phyloP scores from a whole-genome alignment of 2,329 filamentous ascomycete genomes.

The Cercospora beticola region DNA sequence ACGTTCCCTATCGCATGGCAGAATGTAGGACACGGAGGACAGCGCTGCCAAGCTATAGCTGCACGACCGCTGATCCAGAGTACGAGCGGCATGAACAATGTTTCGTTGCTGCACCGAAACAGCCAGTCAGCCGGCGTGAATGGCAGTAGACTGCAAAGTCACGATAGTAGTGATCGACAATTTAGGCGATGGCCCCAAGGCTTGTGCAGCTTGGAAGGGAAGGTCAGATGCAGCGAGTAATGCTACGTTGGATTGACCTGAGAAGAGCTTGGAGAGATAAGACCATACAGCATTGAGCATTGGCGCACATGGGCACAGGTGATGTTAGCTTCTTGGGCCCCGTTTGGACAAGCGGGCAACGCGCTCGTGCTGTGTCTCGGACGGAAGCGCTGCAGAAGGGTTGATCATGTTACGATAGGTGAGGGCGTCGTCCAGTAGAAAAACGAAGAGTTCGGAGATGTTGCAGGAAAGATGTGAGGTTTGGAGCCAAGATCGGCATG shows the following conservation, averaged over 20 bases:
- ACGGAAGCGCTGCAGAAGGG: background rate
- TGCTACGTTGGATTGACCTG: background rate
- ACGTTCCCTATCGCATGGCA: conserved; percentile 6
- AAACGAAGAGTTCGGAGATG: background rate
- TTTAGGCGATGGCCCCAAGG: conserved; percentile 4
- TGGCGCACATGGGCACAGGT: conserved; percentile 19
- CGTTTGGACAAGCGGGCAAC: background rate
- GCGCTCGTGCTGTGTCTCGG: background rate
- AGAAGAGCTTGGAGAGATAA: conserved; percentile 9
- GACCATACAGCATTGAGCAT: conserved; percentile 21
- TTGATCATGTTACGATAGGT: background rate
- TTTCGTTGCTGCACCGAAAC: conserved; percentile 1
- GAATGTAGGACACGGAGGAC: background rate
- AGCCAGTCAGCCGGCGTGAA: conserved; percentile 15
- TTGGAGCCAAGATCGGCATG: conserved; percentile 5
- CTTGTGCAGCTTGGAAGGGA: conserved; percentile 14
- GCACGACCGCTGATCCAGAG: conserved; percentile 14
- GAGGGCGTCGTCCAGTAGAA: conserved; percentile 5
- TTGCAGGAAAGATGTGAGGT: background rate
- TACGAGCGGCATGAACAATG: conserved; percentile 2
- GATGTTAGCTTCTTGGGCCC: conserved; percentile 4
- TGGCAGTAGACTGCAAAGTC: background rate
- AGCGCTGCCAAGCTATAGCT: background rate
- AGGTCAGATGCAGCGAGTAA: conserved; percentile 9
- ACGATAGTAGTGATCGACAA: background rate